Conservation (phyloP, 148 eudicot species). For the Cornus suecica region DNA sequence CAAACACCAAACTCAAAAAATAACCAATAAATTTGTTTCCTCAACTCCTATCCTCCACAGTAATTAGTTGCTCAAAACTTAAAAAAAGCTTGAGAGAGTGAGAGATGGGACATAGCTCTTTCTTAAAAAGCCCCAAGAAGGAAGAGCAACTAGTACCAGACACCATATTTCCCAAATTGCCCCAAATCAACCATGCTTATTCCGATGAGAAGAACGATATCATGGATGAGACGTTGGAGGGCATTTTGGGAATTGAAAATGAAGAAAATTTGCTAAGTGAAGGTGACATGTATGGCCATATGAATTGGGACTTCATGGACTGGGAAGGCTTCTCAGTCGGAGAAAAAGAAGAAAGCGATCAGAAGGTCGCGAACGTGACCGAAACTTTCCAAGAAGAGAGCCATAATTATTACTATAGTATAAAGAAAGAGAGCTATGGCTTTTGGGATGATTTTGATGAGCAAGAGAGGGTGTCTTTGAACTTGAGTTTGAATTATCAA, state of each 20-base stretch:
- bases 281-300: neutral
- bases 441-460: constrained; percentile 22
- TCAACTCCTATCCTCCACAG: too few relatives aligned
- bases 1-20: neutral
- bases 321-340: constrained; percentile 21
- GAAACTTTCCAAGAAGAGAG: neutral
- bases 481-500: constrained; percentile 51
- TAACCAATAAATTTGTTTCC: neutral
- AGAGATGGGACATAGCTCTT: constrained; percentile 25
- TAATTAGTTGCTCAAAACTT: too few relatives aligned
- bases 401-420: neutral
- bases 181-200: neutral
- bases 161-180: neutral
- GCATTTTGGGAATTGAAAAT: constrained; percentile 30
- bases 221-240: constrained; percentile 33
- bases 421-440: constrained; percentile 21
- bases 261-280: constrained; percentile 7
- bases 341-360: constrained; percentile 14
- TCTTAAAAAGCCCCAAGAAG: constrained; percentile 29
- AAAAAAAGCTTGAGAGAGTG: constrained; percentile 7
- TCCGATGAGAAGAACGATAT: neutral
- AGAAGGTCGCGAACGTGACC: constrained; percentile 2
- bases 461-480: constrained; percentile 28
- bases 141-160: constrained; percentile 36
- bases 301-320: constrained; percentile 24